Evolutionary conservation across 2,329 filamentous ascomycete genomes (phyloP).

Genomic region (Fusarium sp.): DNA sequence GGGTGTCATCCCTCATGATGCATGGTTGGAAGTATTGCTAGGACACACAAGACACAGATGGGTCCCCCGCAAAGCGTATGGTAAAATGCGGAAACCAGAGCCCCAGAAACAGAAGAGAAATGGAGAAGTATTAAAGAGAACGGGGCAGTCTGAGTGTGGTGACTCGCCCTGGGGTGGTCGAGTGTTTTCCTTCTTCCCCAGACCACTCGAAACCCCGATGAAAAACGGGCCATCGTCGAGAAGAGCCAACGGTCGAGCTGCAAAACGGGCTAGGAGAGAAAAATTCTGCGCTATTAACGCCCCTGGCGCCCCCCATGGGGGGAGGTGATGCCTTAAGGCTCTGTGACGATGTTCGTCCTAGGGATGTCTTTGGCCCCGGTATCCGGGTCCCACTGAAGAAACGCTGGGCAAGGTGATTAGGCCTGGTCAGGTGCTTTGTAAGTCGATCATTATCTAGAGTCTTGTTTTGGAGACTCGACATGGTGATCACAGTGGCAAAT

Average conservation of each 20-base stretch:
- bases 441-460: conserved; percentile 13
- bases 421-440: conserved; percentile 11
- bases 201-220: conserved; percentile 8
- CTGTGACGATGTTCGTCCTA: conserved; percentile 20
- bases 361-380: conserved; percentile 12
- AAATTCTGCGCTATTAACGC: conserved; percentile 12
- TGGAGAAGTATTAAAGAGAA: conserved; percentile 30
- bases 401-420: conserved; percentile 1
- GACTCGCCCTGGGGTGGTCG: conserved; percentile 2
- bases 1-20: conserved; percentile 45
- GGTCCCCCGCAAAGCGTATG: conserved; percentile 12
- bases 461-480: conserved; percentile 2
- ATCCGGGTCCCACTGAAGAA: conserved; percentile 16
- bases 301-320: conserved; percentile 36
- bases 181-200: conserved; percentile 26
- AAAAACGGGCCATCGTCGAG: conserved; percentile 24
- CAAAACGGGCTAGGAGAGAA: conserved; percentile 7
- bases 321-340: conserved; percentile 10
- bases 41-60: neutral
- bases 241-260: conserved; percentile 15
- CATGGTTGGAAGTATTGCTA: conserved; percentile 24
- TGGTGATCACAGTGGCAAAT: conserved; percentile 28
- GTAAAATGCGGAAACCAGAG: conserved; percentile 15
- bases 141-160: conserved; percentile 10
- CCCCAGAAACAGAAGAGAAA: conserved; percentile 12